Evolutionary conservation across 169 alveolate genomes (phyloP), one percentile per base, ranked within the genome.

Genomic region (Theileria annulata): DNA sequence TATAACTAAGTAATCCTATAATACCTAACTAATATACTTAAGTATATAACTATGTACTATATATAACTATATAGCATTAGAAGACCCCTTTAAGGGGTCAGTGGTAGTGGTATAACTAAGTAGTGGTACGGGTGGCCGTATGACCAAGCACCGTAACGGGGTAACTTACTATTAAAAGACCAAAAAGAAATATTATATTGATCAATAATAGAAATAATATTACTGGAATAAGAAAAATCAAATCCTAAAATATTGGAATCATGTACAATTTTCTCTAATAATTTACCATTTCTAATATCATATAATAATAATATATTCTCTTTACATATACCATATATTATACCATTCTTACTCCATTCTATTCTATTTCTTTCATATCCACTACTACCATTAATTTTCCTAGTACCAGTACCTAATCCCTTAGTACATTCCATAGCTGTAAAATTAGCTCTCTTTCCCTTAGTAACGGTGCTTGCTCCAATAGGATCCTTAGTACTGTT

Each of bases 191-290:
- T 6, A 33, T 25, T 47, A n/a, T 21, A n/a, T 33, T 42, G 47
- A 37, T 83, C 90, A 15, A 82, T 30, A 15, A 73, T 79, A 0
- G 86, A 70, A 0, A 83, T 59, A 54, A 67, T 60, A 28, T 74
- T 51, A 9, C 82, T 70, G 21, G 85, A 83, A 23, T 83, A 62
- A 58, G 67, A 64, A 54, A 83, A 83, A 68, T 75, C 85, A 68
- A 83, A 67, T 17, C 77, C 28, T n/a, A 49, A 19, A n/a, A 83
- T 56, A 15, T 54, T 64, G 0, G 59, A 85, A 17, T 19, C 23
- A 58, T 75, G 90, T 1, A 83, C 90, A 10, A 83, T 47, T 27
- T 54, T 51, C 82, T 83, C 76, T 42, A 83, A 51, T 19, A 37
- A 58, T 21, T 48, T 83, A 15, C 82, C 56, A 31, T 49, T 64